Conservation (phyloP, 192 early-diverging fungal species). For the Backusella mclennaniae region DNA sequence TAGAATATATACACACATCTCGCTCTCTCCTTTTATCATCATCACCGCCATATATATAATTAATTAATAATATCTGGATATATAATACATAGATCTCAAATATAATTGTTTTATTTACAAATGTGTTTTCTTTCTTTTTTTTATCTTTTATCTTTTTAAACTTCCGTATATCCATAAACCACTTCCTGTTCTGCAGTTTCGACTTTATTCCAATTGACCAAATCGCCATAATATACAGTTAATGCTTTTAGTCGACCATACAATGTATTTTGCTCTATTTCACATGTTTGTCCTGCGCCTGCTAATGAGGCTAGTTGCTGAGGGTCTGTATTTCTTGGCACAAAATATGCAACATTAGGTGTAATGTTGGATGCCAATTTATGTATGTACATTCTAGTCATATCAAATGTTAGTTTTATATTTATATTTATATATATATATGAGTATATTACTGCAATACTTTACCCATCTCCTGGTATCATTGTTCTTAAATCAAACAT, state of each 20-base stretch:
- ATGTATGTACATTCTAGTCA: conserved; percentile 59
- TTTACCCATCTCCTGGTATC: conserved; percentile 74
- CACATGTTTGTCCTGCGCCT: conserved; percentile 59
- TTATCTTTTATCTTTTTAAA: neutral
- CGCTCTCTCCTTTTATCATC: neutral
- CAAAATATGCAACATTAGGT: conserved; percentile 77
- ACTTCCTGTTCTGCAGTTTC: neutral
- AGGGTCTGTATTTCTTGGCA: conserved; percentile 80
- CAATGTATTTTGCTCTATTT: conserved; percentile 79
- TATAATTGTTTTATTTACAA: neutral
- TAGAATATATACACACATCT: neutral
- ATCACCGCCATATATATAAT: neutral
- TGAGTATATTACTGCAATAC: neutral
- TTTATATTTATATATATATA: neutral
- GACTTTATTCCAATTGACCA: conserved; percentile 40
- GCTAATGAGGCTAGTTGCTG: conserved; percentile 61
- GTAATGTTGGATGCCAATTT: conserved; percentile 63
- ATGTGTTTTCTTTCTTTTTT: neutral
- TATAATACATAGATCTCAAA: neutral
- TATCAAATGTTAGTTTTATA: neutral
- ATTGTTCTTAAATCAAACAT: conserved; percentile 69
- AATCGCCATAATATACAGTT: conserved; percentile 78
- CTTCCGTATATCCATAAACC: neutral
- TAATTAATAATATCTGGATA: neutral
- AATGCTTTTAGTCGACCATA: conserved; percentile 65